Conservation (phyloP, 768 basidiomycete genomes). For the Mycena metata region DNA sequence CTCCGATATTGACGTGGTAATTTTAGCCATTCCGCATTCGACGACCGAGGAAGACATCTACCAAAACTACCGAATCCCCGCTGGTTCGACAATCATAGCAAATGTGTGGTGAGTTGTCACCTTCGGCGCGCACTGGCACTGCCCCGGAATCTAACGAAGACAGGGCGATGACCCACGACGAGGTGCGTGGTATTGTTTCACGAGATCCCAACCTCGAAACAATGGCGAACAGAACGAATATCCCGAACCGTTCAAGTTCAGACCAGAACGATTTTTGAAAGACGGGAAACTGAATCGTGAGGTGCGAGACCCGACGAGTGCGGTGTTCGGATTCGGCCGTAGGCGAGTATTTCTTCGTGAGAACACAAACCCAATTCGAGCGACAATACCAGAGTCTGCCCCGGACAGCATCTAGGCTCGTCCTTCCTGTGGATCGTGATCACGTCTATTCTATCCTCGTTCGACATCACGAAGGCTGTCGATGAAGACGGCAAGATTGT, state of each 20-base stretch:
- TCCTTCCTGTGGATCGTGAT: slow-evolving; percentile 4
- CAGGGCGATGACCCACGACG: too few species aligned
- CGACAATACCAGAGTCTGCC: neutral
- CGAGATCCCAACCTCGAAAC: neutral
- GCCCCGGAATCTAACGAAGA: too few species aligned
- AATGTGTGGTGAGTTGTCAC: neutral
- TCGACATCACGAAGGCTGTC: neutral
- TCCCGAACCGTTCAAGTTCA: neutral
- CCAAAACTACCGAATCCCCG: neutral
- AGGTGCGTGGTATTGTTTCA: too few species aligned
- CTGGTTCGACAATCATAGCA: neutral
- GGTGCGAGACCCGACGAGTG: neutral
- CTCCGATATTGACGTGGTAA: too few species aligned
- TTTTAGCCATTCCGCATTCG: neutral
- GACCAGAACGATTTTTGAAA: neutral
- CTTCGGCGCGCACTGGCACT: too few species aligned
- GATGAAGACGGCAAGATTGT: neutral
- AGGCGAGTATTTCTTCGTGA: neutral
- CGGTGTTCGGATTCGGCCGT: neutral
- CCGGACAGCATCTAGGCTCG: neutral
- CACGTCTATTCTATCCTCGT: neutral
- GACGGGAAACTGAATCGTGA: neutral
- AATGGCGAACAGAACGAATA: neutral
- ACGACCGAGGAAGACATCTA: neutral
- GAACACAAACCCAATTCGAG: too few species aligned